phyloP scores from a whole-genome alignment of 768 basidiomycete genomes.

The Calvatia gigantea region DNA sequence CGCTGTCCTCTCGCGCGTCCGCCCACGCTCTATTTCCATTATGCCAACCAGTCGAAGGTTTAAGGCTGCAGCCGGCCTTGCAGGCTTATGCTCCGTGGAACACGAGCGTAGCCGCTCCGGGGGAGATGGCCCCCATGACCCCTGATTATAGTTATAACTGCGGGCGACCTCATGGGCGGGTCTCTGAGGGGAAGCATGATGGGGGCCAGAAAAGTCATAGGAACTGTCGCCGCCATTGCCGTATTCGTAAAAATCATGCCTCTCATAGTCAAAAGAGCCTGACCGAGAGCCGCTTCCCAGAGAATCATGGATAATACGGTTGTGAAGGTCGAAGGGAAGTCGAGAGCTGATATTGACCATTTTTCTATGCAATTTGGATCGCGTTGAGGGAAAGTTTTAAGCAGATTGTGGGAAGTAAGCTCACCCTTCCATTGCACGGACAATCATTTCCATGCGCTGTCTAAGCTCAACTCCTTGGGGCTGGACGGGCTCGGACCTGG shows the following conservation, averaged over 20 bases:
- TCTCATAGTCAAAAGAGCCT: conserved; percentile 16
- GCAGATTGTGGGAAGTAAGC: conserved; percentile 18
- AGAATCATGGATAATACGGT: conserved; percentile 23
- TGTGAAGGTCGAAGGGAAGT: conserved; percentile 60
- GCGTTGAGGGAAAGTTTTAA: neutral
- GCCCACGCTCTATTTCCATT: conserved; percentile 14
- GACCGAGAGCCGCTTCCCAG: conserved; percentile 23
- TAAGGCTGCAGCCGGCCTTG: conserved; percentile 24
- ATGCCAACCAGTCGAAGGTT: conserved; percentile 29
- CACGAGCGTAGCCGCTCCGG: conserved; percentile 3
- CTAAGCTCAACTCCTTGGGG: neutral
- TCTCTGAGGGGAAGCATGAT: conserved; percentile 2
- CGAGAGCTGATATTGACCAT: conserved; percentile 68
- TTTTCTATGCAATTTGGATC: conserved; percentile 42
- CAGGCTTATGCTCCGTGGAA: conserved; percentile 15
- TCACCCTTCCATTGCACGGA: conserved; percentile 60
- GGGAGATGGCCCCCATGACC: conserved; percentile 1
- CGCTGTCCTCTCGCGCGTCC: conserved; percentile 16
- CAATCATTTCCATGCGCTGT: conserved; percentile 31
- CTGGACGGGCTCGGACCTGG: conserved; percentile 1
- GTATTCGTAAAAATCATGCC: conserved; percentile 13
- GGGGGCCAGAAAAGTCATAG: neutral
- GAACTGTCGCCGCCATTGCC: conserved; percentile 3
- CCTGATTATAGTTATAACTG: neutral
- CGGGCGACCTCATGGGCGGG: conserved; percentile 4